These are phyloP conservation scores for Hymenotorrendiella dingleyae DNA, from an alignment of 2,329 filamentous ascomycete species.

Conservation along the genomic window DNA sequence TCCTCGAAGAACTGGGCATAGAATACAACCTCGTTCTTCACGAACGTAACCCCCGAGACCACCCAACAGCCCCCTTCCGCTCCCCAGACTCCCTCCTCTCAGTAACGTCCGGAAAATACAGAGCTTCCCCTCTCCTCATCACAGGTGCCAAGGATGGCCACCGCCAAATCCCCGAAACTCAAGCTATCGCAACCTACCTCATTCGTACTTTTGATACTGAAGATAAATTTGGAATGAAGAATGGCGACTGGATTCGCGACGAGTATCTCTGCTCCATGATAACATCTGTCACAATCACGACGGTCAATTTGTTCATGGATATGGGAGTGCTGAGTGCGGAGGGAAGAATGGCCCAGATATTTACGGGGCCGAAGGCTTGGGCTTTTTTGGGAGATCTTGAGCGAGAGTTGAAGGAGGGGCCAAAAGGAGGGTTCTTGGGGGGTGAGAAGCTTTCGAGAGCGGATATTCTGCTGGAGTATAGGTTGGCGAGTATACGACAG, in stretches of 20 bases:
- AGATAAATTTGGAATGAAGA: constrained; percentile 21
- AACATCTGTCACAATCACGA: constrained; percentile 17
- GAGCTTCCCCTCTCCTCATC: constrained; percentile 71
- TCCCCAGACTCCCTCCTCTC: constrained; percentile 42
- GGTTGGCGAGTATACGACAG: constrained; percentile 28
- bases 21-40: constrained; percentile 69
- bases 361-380: constrained; percentile 9
- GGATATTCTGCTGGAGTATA: constrained; percentile 33
- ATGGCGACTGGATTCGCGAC: constrained; percentile 28
- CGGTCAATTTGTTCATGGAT: constrained; percentile 12
- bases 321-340: constrained; percentile 5
- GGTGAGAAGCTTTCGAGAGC: constrained; percentile 28
- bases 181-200: constrained; percentile 30
- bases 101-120: constrained; percentile 31
- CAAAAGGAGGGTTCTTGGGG: constrained; percentile 23
- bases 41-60: constrained; percentile 39
- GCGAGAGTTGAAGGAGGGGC: constrained; percentile 17
- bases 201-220: constrained; percentile 29
- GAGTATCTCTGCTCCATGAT: constrained; percentile 27
- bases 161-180: constrained; percentile 25
- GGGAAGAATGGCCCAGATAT: constrained; percentile 16
- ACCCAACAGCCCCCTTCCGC: constrained; percentile 49
- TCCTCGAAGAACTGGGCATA: constrained; percentile 63
- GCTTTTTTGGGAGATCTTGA: constrained; percentile 15
- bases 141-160: constrained; percentile 19